Base-by-base conservation (phyloP, 208 protist genomes). In the Trypanosoma melophagium region DNA sequence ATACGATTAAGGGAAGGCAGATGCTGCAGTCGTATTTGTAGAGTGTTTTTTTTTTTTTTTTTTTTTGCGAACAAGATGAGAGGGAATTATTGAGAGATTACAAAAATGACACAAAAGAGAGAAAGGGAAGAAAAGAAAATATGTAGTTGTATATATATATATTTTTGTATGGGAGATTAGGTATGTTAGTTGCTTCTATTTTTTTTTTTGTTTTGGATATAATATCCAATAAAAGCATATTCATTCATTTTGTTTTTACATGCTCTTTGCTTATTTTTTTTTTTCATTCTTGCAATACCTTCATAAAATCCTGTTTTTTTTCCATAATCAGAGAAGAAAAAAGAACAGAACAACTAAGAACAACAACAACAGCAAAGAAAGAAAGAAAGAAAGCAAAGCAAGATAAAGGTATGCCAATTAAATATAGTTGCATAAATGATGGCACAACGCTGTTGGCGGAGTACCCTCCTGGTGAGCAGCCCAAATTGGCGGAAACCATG, bases 381-480 rank as follows among this genome's bases (percentile, higher is more conserved):
- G 16, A 58, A 16, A 51, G 5, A 64, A 38, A 52, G 9, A 58
- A 14, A 38, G 9, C 9, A 22, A 25, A 10, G 31, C 5, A 21
- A 58, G 31, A 16, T 35, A 25, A 7, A 25, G 22, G 14, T 21
- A 89, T 96, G 91, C 86, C 91, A 17, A 96, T 96, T 71, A 87
- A 90, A 74, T 96, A 96, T 78, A 92, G 88, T 69, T 96, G 91
- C 53, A 85, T 96, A 21, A 94, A 94, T 69, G 87, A 96, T 40
- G 88, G 81, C 49, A 83, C 76, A 7, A 83, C 63, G 35, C 76
- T 96, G 22, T 70, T 96, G 13, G 88, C 91, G 16, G 88, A 96
- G 71, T 93, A 84, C 71, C 91, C 91, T 21, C 72, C 77, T 2
- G 86, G 74, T 38, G 87, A 90, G 62, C 74, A 91, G 60, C 83